Conservation (phyloP, 495 filamentous ascomycete genomes). For the Chaetomium tenue region DNA sequence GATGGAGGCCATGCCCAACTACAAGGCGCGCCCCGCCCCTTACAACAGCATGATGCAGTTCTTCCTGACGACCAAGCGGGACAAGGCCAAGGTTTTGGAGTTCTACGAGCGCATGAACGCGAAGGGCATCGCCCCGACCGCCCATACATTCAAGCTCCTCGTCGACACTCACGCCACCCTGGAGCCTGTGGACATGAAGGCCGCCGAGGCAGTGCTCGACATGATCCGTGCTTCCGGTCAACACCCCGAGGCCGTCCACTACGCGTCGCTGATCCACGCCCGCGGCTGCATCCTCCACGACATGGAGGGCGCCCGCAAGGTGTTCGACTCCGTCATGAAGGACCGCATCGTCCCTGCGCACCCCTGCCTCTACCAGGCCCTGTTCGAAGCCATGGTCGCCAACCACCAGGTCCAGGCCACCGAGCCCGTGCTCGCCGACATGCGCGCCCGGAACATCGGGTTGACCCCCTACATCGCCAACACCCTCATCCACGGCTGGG, state of each 20-base stretch:
- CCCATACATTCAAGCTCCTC: constrained; percentile 96
- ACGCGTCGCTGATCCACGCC: constrained; percentile 91
- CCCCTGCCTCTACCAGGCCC: constrained; percentile 88
- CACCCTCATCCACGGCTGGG: constrained; percentile 98
- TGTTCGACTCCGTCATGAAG: constrained; percentile 77
- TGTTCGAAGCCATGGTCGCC: constrained; percentile 94
- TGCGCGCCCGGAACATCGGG: constrained; percentile 68
- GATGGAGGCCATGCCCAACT: constrained; percentile 98
- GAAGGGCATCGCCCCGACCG: constrained; percentile 83
- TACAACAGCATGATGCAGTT: constrained; percentile 99
- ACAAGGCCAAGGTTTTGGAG: constrained; percentile 87
- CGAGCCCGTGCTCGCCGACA: constrained; percentile 67
- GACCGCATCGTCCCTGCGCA: constrained; percentile 63
- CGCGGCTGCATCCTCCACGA: constrained; percentile 94
- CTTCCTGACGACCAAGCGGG: constrained; percentile 95
- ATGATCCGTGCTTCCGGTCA: constrained; percentile 72
- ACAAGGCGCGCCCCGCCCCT: constrained; percentile 93
- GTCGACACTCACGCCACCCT: constrained; percentile 94
- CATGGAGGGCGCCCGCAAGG: constrained; percentile 71
- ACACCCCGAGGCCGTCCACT: constrained; percentile 86
- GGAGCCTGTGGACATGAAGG: constrained; percentile 85
- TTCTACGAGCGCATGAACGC: constrained; percentile 94
- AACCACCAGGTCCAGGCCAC: constrained; percentile 81
- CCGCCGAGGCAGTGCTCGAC: constrained; percentile 81
- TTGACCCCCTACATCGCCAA: constrained; percentile 98